These are phyloP conservation scores for Cucurbita maxima DNA, from an alignment of 306 rosid species.

Conservation along the genomic window DNA sequence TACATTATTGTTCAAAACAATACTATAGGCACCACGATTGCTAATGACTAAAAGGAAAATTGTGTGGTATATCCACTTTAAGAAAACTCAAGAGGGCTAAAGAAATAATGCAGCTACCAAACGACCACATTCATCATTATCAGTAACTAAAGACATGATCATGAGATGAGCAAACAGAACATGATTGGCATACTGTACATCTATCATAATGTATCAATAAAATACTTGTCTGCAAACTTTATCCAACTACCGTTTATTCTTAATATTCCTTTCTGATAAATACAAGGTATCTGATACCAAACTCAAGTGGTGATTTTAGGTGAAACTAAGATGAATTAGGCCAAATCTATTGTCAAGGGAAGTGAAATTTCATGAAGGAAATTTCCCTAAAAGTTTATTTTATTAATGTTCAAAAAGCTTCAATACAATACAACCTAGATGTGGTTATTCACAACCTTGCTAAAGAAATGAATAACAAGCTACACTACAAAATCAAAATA, in stretches of 20 bases:
- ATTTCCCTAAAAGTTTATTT: not conserved
- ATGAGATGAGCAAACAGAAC: not conserved
- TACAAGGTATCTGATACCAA: not conserved
- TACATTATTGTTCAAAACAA: not conserved
- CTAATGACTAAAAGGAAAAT: not conserved
- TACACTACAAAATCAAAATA: not conserved
- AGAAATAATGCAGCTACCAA: not conserved
- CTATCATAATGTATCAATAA: not conserved
- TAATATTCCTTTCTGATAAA: not conserved
- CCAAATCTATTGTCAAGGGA: not conserved
- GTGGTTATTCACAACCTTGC: not conserved
- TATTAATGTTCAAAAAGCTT: not conserved
- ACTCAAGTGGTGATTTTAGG: not conserved
- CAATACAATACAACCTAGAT: not conserved
- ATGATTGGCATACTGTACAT: not conserved
- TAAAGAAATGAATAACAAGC: not conserved
- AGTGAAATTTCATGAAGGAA: not conserved
- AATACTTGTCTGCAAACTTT: not conserved
- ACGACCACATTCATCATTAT: not conserved
- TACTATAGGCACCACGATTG: not conserved
- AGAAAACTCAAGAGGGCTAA: not conserved
- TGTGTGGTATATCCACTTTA: not conserved
- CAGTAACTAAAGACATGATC: not conserved
- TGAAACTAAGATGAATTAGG: not conserved
- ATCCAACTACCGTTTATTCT: not conserved